Conservation (phyloP, 108 stramenopile genomes). For the Skeletonema menzelii region DNA sequence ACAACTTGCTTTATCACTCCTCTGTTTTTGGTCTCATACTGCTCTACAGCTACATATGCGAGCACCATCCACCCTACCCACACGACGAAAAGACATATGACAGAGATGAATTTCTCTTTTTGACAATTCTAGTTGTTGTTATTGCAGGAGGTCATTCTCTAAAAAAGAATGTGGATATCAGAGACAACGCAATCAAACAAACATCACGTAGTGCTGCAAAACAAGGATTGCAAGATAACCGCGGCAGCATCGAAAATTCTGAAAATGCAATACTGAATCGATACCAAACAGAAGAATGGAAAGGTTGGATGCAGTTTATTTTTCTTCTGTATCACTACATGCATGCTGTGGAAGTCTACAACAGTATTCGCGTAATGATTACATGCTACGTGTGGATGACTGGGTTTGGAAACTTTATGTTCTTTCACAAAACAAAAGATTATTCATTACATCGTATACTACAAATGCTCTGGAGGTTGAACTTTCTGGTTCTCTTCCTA, state of each 20-base stretch:
- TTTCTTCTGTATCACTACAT: slow-evolving; percentile 98
- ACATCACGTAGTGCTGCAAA: background rate
- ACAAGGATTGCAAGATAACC: background rate
- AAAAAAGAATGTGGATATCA: slow-evolving; percentile 36
- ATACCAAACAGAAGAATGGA: slow-evolving; percentile 99
- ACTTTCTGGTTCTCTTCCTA: slow-evolving; percentile 93
- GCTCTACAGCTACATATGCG: slow-evolving; percentile 82
- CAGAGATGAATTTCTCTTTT: slow-evolving; percentile 81
- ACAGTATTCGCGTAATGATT: slow-evolving; percentile 95
- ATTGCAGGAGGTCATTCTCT: slow-evolving; percentile 52
- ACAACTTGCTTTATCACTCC: slow-evolving; percentile 67
- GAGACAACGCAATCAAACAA: background rate
- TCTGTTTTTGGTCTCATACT: slow-evolving; percentile 77
- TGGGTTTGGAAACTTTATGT: slow-evolving; percentile 97
- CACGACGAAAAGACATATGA: slow-evolving; percentile 84
- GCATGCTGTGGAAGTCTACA: slow-evolving; percentile 95
- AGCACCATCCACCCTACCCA: slow-evolving; percentile 81
- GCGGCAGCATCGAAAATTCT: slow-evolving; percentile 16
- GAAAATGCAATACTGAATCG: slow-evolving; percentile 88
- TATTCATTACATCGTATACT: slow-evolving; percentile 89
- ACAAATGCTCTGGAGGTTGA: slow-evolving; percentile 98
- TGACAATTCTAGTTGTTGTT: slow-evolving; percentile 63
- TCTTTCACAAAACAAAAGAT: slow-evolving; percentile 93
- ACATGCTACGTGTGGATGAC: slow-evolving; percentile 99
- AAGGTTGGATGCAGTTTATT: slow-evolving; percentile 98